Evolutionary conservation across 495 filamentous ascomycete species (phyloP), one percentile per base, ranked within the genome.

Genomic region (Neurospora sp.): DNA sequence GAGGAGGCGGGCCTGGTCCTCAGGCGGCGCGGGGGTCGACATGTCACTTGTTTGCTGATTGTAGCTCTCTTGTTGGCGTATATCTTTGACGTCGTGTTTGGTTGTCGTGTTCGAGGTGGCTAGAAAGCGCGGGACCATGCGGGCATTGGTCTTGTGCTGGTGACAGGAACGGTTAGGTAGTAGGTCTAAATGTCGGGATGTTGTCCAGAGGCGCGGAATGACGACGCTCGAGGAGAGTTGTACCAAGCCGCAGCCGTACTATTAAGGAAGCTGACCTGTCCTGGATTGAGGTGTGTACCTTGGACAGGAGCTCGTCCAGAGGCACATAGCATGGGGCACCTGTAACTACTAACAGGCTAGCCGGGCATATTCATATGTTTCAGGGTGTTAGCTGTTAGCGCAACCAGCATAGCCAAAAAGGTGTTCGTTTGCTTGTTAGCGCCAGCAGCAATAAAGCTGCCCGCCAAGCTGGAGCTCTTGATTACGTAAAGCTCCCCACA

Each of bases 1-100:
- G 75, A 99, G 90, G 82, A 99, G 87, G 77, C 94, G 91, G 75
- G 90, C 92, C 87, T 97, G 94, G 85, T 98, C 94, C 86, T 97
- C 94, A 74, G 91, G 86, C 80, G 88, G 86, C 77, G 88, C 86
- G 79, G 91, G 89, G 77, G 89, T 88, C 80, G 89, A 87, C 81
- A 86, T 87, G 72, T 47, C 78, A 74, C 47, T 22, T 39, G 22
- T 22, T 70, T 12, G 65, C 12, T 37, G 65, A 39, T 37, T 61
- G 53, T 61, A 61, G 53, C 53, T 31, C 22, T 61, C 22, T 61
- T 31, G 22, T 59, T 18, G 70, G 40, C 20, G 14, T 37, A 7
- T 37, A 10, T 31, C 22, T 38, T 71, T 59, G 27, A 65, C n/a
- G 38, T 18, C 22, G 70, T 35, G 44, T 31, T 45, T 59, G 44